phyloP scores from a whole-genome alignment of 768 basidiomycete genomes.

The Phlebiopsis gigantea region DNA sequence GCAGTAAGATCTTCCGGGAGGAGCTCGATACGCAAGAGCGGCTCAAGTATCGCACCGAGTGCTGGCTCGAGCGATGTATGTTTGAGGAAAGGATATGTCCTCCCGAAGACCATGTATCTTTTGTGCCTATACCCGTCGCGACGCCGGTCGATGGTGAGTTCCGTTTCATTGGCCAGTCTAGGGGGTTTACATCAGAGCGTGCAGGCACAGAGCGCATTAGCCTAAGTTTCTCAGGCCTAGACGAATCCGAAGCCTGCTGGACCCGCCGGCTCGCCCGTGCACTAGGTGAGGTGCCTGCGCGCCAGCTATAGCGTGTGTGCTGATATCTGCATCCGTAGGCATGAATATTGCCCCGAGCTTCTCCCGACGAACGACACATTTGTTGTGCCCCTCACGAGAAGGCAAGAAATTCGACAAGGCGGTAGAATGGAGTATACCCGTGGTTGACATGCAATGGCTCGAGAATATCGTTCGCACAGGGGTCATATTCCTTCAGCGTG shows the following conservation, averaged over 20 bases:
- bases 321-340: constrained; percentile 32
- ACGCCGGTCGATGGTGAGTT: constrained; percentile 54
- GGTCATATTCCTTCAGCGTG: constrained; percentile 34
- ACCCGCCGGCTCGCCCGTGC: constrained; percentile 61
- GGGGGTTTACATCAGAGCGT: not conserved
- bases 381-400: constrained; percentile 65
- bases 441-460: constrained; percentile 72
- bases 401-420: constrained; percentile 82
- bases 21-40: constrained; percentile 45
- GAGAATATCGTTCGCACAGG: constrained; percentile 51
- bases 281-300: constrained; percentile 42
- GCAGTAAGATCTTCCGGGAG: constrained; percentile 58
- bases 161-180: not conserved
- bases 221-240: constrained; percentile 73
- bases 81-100: constrained; percentile 68
- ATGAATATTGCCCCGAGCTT: constrained; percentile 52
- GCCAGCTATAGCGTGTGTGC: not conserved
- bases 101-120: constrained; percentile 64
- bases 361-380: constrained; percentile 67
- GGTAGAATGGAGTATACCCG: constrained; percentile 68
- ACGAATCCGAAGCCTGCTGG: constrained; percentile 63
- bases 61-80: constrained; percentile 88
- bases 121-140: constrained; percentile 54
- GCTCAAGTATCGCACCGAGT: constrained; percentile 76
- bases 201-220: constrained; percentile 51